phyloP scores from a whole-genome alignment of 345 rosid genomes.

The Carallia pectinifolia region DNA sequence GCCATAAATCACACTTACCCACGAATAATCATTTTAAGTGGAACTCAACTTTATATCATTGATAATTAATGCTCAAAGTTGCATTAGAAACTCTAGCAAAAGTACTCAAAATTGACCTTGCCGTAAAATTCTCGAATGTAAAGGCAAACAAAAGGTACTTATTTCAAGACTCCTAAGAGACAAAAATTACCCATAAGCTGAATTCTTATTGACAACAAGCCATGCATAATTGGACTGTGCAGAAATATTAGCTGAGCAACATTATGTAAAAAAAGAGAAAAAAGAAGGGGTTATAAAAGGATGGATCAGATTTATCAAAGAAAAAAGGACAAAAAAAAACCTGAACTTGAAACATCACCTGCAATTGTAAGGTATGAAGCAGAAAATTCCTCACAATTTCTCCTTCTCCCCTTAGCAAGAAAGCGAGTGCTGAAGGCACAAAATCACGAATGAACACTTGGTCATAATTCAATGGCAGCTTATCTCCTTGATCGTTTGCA shows the following conservation, averaged over 20 bases:
- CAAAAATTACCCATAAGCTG: not conserved
- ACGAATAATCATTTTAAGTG: not conserved
- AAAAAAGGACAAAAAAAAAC: not conserved
- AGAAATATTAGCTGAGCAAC: too few relatives aligned
- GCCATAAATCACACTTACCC: not conserved
- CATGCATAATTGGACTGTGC: too few relatives aligned
- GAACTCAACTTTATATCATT: not conserved
- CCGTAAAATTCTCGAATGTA: not conserved
- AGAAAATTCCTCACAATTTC: constrained; percentile 91
- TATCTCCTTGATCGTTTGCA: constrained; percentile 87
- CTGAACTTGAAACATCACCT: constrained; percentile 42
- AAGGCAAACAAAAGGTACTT: not conserved
- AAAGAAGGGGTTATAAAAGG: too few relatives aligned
- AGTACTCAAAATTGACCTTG: not conserved
- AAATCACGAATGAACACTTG: constrained; percentile 95
- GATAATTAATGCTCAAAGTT: too few relatives aligned
- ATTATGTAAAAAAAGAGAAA: too few relatives aligned
- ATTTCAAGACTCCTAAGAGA: not conserved
- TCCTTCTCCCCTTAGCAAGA: constrained; percentile 85
- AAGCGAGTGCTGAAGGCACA: constrained; percentile 91
- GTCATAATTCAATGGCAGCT: constrained; percentile 85
- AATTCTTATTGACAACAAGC: too few relatives aligned
- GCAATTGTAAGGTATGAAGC: constrained; percentile 86
- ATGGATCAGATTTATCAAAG: not conserved
- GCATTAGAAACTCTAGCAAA: too few relatives aligned